Evolutionary conservation across 495 filamentous ascomycete genomes (phyloP), one percentile per base, ranked within the genome.

Genomic region (Tuber brumale): DNA sequence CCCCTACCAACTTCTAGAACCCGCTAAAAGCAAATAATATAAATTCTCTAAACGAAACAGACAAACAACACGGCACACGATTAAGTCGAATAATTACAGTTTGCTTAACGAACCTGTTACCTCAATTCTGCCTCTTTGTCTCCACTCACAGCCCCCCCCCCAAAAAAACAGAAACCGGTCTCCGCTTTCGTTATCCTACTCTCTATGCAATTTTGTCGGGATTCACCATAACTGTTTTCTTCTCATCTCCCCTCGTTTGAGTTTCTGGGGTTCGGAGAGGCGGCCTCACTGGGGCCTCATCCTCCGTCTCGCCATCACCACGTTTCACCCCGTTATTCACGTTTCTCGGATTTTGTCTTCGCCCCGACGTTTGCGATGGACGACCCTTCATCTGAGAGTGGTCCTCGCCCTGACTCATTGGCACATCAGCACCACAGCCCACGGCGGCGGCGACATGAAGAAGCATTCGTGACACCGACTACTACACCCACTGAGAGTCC

Each of bases 121-220:
- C 10, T 19, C 27, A 35, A 35, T 66, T 35, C 57, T 35, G 8
- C 57, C 57, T 14, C 3, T 19, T 66, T 35, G 57, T 16, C 57
- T 66, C 27, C 27, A 35, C 31, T 35, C 57, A 35, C 57, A 6
- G 27, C 27, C 14, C 27, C 57, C 57, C 16, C 57, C 51, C 16
- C n/a, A 66, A 66, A 66, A 66, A 66, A 18, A 2, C 27, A 35
- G 57, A 35, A 35, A 14, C 4, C 71, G 35, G n/a, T 75, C 75
- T 72, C 69, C 70, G 44, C 76, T 72, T 70, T 72, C 69, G 41
- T 39, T 44, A 70, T 39, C 69, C 23, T 69, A 37, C 41, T 51
- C 44, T 48, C 42, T 72, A 80, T 80, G 78, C 72, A 75, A 39
- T 76, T 76, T 78, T 73, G 74, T 76, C 78, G 37, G 70, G 73